Base-by-base conservation (phyloP, 2,329 filamentous ascomycete genomes). In the Zymoseptoria brevis region DNA sequence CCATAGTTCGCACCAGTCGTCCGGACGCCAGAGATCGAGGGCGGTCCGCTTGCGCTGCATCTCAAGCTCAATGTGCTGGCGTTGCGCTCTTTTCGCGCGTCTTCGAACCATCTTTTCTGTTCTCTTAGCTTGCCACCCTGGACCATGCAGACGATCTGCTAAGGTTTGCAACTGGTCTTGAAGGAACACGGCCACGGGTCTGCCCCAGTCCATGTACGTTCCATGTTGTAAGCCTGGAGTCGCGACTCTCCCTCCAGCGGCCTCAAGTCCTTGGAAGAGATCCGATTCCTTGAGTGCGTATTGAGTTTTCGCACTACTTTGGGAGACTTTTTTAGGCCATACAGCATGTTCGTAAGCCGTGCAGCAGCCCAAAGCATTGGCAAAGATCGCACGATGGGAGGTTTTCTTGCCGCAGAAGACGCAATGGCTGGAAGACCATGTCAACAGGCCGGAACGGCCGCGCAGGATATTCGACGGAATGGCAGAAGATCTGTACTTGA, bases 321-420 rank as follows among this genome's bases (percentile, higher is more conserved):
- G n/a, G n/a, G n/a, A n/a, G n/a, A n/a, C n/a, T n/a, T n/a, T n/a
- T n/a, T n/a, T n/a, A n/a, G n/a, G n/a, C n/a, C n/a, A n/a, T n/a
- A n/a, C n/a, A n/a, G n/a, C n/a, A n/a, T n/a, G n/a, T n/a, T n/a
- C 70, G 59, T 69, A 72, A 0, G 22, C 22, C 2, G 19, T 19
- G 55, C 70, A 72, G 60, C 69, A 71, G 9, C 57, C 50, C 16
- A 71, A 41, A 1, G 67, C 66, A 49, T 67, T 72, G 55, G 68
- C 64, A 16, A 72, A 59, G n/a, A n/a, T n/a, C n/a, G n/a, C n/a
- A n/a, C n/a, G n/a, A n/a, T n/a, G n/a, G n/a, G n/a, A n/a, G n/a
- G n/a, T n/a, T n/a, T n/a, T n/a, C n/a, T n/a, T n/a, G n/a, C 70
- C 70, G 60, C 71, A 72, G 59, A 72, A 71, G 55, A 68, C 59